These are phyloP conservation scores for Phanerochaete carnosa DNA, from an alignment of 768 basidiomycete genomes.

Conservation along the genomic window DNA sequence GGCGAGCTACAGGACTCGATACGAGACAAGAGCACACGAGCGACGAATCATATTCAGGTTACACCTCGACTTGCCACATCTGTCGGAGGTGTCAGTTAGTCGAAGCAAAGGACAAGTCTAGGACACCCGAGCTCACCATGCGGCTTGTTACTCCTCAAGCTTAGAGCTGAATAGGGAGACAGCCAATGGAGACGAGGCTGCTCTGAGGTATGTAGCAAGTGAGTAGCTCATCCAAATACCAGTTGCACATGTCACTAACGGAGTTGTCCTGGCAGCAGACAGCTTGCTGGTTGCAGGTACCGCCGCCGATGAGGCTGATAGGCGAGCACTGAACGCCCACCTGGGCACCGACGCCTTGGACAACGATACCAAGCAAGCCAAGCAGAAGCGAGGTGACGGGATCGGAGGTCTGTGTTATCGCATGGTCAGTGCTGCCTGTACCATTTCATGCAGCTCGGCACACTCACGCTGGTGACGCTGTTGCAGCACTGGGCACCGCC, in stretches of 20 bases:
- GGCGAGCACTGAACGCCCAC: slow-evolving; percentile 22
- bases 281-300: slow-evolving; percentile 8
- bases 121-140: not conserved
- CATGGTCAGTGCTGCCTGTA: not conserved
- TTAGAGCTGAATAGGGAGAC: slow-evolving; percentile 15
- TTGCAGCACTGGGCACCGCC: slow-evolving; percentile 14
- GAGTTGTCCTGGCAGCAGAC: slow-evolving; percentile 25
- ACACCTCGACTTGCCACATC: not conserved
- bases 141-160: not conserved
- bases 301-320: slow-evolving; percentile 16
- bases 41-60: not conserved
- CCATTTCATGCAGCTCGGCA: not conserved
- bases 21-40: not conserved
- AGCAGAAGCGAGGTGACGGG: slow-evolving; percentile 7
- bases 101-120: not conserved
- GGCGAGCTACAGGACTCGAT: not conserved
- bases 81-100: not conserved
- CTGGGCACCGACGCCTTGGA: slow-evolving; percentile 12
- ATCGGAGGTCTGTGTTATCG: too few relatives aligned
- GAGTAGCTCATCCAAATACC: not conserved
- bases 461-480: not conserved
- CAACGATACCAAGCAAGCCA: slow-evolving; percentile 17
- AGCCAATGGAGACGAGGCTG: slow-evolving; percentile 21
- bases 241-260: slow-evolving; percentile 11
- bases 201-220: slow-evolving; percentile 6